Base-by-base conservation (phyloP, 176 grass and related monocot species). In the Carex parvula region DNA sequence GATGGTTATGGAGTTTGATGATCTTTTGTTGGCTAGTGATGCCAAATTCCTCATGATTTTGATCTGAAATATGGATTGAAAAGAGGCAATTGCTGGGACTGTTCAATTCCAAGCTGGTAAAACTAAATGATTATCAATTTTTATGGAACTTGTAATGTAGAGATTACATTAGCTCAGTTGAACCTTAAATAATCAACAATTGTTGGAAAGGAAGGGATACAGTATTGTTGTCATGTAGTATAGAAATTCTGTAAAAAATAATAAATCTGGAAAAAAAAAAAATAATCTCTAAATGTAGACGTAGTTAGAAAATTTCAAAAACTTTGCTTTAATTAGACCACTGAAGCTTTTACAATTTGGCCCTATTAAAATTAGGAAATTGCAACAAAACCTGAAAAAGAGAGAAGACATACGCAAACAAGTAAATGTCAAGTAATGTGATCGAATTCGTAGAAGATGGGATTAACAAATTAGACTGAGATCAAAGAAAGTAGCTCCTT, bases 1-100 rank as follows among this genome's bases (percentile, higher is more conserved):
- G 50, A 99, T 35, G 3, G 93, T 92, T 20, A 92, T 82, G 2
- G 87, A 70, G 71, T 63, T 74, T 37, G 85, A 66, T 35, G 86
- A 82, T 71, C 89, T 95, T 87, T 88, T 97, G 35, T 79, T 75
- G 29, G 89, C 67, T 3, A 60, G 18, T 46, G 83, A 21, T 41
- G 64, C 76, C 29, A 85, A 80, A 48, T 68, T 81, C 82, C 16
- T 71, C 93, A 95, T 92, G 15, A 15, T 87, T 87, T 70, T 20
- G 42, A 5, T 63, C 61, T 83, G 42, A 64, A 81, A 79, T 39
- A 18, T 32, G 12, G 54, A 60, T 58, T 60, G 0, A 29, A 79
- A 79, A 20, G 12, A 79, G 32, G 6, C 56, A 73, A 22, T 73
- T 73, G 70, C 41, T 69, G 16, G 30, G 39, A 69, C 11, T 24